Percentiles rank a stretch among this genome's conserved stretches.
Conservation (phyloP, 2,329 filamentous ascomycete genomes). For the Helminthosporium solani region DNA sequence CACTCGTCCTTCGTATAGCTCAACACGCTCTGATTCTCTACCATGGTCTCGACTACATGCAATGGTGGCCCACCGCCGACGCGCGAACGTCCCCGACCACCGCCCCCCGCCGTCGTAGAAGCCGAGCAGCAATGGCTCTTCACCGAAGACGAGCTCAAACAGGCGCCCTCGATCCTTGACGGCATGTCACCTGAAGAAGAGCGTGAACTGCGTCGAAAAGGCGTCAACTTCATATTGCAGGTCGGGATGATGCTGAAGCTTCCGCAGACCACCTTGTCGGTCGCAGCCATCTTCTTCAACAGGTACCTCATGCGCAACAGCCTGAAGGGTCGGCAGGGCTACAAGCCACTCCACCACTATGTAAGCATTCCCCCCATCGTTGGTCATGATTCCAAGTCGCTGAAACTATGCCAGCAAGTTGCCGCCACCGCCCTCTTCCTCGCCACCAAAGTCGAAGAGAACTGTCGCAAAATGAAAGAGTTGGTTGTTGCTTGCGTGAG, state of each 20-base stretch:
- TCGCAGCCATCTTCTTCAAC: conserved; percentile 92
- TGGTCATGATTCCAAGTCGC: not conserved
- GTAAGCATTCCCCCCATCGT: conserved; percentile 28
- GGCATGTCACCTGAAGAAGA: conserved; percentile 78
- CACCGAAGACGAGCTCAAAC: conserved; percentile 75
- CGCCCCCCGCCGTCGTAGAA: conserved; percentile 52
- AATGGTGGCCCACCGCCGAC: conserved; percentile 17
- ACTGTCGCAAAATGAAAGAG: conserved; percentile 92
- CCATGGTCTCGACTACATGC: conserved; percentile 33
- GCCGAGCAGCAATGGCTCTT: conserved; percentile 83
- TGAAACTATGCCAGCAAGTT: conserved; percentile 58
- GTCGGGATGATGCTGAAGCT: conserved; percentile 90
- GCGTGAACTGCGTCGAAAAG: conserved; percentile 78
- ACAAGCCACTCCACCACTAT: conserved; percentile 81
- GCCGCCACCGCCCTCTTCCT: conserved; percentile 90
- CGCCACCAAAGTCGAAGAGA: conserved; percentile 96
- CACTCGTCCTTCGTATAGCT: not conserved
- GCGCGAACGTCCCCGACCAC: conserved; percentile 38
- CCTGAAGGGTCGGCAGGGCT: conserved; percentile 69
- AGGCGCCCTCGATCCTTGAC: conserved; percentile 80
- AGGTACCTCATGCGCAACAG: conserved; percentile 91
- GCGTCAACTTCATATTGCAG: conserved; percentile 94
- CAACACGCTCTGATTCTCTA: not conserved
- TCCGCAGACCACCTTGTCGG: conserved; percentile 87
- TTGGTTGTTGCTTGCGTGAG: conserved; percentile 91